Conservation (phyloP, 495 filamentous ascomycete species). For the Astrothelium subdiscretum region DNA sequence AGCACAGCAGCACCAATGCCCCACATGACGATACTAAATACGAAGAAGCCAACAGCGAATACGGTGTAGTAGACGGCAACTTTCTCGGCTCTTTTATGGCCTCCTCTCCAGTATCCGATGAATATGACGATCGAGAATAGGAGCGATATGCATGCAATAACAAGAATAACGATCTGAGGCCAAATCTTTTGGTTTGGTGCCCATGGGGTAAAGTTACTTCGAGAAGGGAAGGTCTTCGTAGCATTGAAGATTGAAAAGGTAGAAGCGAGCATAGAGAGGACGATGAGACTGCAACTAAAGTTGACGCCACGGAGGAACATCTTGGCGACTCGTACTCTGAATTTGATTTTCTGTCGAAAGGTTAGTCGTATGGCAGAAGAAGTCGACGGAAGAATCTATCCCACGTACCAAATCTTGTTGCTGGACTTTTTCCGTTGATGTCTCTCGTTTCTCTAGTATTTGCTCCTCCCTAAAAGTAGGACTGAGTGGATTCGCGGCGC, state of each 20-base stretch:
- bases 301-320: constrained; percentile 85
- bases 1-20: constrained; percentile 74
- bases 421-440: constrained; percentile 67
- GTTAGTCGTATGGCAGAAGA: constrained; percentile 23
- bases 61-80: constrained; percentile 85
- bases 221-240: constrained; percentile 57
- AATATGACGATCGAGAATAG: constrained; percentile 69
- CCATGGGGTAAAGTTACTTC: constrained; percentile 78
- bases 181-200: constrained; percentile 65
- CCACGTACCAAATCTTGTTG: constrained; percentile 68
- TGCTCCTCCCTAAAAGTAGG: constrained; percentile 84
- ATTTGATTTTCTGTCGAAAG: constrained; percentile 67
- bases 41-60: constrained; percentile 86
- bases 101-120: constrained; percentile 76
- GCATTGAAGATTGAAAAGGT: constrained; percentile 85
- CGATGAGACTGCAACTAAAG: constrained; percentile 92
- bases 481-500: constrained; percentile 52
- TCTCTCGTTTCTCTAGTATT: constrained; percentile 68
- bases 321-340: constrained; percentile 86
- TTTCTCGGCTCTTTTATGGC: constrained; percentile 82
- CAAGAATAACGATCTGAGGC: constrained; percentile 77
- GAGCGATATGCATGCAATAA: constrained; percentile 68
- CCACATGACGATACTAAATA: constrained; percentile 91
- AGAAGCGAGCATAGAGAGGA: constrained; percentile 72
- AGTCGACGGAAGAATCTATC: not conserved